Base-by-base conservation (phyloP, 352 stramenopile genomes). In the Pythium utonaiense region DNA sequence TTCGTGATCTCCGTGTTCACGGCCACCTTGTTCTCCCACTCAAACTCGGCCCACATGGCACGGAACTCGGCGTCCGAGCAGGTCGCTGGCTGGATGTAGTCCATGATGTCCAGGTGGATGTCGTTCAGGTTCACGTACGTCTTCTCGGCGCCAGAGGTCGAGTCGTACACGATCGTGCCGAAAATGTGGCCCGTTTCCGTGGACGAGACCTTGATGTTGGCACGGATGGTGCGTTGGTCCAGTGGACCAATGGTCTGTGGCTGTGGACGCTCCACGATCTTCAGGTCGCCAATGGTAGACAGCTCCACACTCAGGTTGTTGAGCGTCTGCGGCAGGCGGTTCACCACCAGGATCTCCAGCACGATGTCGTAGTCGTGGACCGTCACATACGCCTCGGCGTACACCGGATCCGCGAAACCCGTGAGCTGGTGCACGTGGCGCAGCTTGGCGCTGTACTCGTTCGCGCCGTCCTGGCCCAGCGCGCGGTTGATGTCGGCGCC, bases 161-260 rank as follows among this genome's bases (percentile, higher is more conserved):
- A 98, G 70, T 98, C 96, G 73, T 99, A 99, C 34, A 99, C 96
- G 74, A 99, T 99, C 41, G 96, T 99, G 58, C 98, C 98, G 77
- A 99, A 99, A 64, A 99, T 99, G 78, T 99, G 96, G 16, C 98
- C 97, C 19, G 97, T 99, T 77, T 99, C 98, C n/a, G 98, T 99
- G 52, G 93, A 99, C 50, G 95, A 98, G n/a, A 99, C 97, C 86
- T 99, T 99, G 77, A 99, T 99, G 70, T 97, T 99, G 24, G 97
- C 96, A 44, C 93, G 88, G 62, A 99, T 98, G 21, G 89, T 98
- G 53, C 93, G 91, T 77, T 98, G 91, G 75, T 99, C 97, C 25
- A 98, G 75, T 5, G 97, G 97, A 0, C 96, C 97, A 68, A 99
- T 98, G 34, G 96, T 99, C 75, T 98, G 88, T 51, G 86, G 91